phyloP scores from a whole-genome alignment of 2,329 filamentous ascomycete genomes.

The Aspergillus udagawae region DNA sequence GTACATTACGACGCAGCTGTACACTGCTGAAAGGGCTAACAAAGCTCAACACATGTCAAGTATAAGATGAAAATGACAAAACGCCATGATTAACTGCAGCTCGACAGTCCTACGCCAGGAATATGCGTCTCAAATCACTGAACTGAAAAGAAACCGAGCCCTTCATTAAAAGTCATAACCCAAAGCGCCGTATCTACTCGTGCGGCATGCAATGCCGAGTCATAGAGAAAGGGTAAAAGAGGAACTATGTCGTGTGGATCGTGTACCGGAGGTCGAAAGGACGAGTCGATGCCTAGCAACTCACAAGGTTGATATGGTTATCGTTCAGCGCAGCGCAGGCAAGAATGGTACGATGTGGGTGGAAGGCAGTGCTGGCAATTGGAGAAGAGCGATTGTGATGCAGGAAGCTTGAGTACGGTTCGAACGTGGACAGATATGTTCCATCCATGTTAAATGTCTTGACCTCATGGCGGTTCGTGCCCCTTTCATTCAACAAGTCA shows the following conservation, averaged over 20 bases:
- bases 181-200: background rate
- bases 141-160: background rate
- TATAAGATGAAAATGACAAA: background rate
- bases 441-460: slow-evolving; percentile 91
- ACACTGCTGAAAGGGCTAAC: background rate
- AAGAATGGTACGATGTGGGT: slow-evolving; percentile 88
- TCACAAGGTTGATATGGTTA: slow-evolving; percentile 85
- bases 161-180: background rate
- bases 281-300: slow-evolving; percentile 45
- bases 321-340: slow-evolving; percentile 83
- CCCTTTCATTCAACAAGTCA: slow-evolving; percentile 50
- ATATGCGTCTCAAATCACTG: background rate
- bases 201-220: background rate
- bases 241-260: background rate
- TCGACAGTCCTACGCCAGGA: background rate
- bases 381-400: slow-evolving; percentile 75
- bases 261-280: background rate
- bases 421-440: slow-evolving; percentile 71
- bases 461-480: slow-evolving; percentile 80
- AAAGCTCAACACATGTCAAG: background rate
- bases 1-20: background rate
- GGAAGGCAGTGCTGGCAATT: slow-evolving; percentile 87
- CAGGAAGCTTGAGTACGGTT: slow-evolving; percentile 86
- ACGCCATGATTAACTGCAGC: background rate
- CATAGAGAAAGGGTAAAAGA: background rate